These are phyloP conservation scores for Leishmania tropica DNA, from an alignment of 208 protist genomes.

Conservation along the genomic window DNA sequence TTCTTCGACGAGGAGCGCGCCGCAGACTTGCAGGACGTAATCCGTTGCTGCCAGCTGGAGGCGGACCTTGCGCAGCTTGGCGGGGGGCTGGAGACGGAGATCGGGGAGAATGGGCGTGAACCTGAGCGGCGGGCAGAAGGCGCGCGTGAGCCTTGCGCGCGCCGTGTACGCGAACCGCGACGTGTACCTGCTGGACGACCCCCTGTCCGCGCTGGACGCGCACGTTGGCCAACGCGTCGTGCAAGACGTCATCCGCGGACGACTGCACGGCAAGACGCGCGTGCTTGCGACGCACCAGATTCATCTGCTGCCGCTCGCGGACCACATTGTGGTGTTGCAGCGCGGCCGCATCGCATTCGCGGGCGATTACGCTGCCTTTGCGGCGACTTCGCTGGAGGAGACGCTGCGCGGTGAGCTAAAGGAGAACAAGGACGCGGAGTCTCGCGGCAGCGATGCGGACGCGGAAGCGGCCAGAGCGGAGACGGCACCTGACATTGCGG, in stretches of 20 bases:
- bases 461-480: not conserved
- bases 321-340: constrained; percentile 89
- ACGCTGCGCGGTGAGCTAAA: not conserved
- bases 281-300: constrained; percentile 95
- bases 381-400: constrained; percentile 28
- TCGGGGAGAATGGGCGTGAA: constrained; percentile 91
- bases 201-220: constrained; percentile 93
- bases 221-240: constrained; percentile 71
- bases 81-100: constrained; percentile 86
- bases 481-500: not conserved
- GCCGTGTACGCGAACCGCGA: constrained; percentile 87
- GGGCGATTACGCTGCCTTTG: constrained; percentile 43
- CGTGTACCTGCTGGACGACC: constrained; percentile 93
- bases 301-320: constrained; percentile 82
- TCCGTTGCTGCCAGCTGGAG: constrained; percentile 76
- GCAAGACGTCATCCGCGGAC: constrained; percentile 50
- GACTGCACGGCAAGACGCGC: constrained; percentile 77
- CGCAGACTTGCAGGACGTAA: constrained; percentile 38
- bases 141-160: constrained; percentile 83
- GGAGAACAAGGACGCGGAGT: not conserved
- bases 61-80: constrained; percentile 83
- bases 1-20: constrained; percentile 81
- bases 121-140: constrained; percentile 90
- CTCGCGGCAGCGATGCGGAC: not conserved
- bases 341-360: constrained; percentile 54